phyloP scores from a whole-genome alignment of 169 alveolate genomes.

The Eimeria zaria region DNA sequence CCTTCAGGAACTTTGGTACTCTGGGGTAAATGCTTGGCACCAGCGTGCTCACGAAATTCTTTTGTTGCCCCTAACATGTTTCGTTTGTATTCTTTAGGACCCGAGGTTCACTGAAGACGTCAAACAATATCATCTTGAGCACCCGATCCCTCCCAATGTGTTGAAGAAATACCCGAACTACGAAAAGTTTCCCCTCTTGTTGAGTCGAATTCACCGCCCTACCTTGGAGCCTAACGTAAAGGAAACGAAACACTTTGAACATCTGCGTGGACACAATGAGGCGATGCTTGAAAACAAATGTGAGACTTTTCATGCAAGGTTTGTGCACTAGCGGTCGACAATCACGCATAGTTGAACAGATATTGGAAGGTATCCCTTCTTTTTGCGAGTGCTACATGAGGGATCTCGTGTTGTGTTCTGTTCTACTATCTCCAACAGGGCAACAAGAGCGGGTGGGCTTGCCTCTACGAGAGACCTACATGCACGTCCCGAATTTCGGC shows the following conservation, averaged over 20 bases:
- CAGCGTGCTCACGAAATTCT: neutral
- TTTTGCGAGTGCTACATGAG: neutral
- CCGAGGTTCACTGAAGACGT: slow-evolving; percentile 20
- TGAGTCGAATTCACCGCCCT: slow-evolving; percentile 28
- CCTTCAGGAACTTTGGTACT: neutral
- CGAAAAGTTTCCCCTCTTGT: slow-evolving; percentile 32
- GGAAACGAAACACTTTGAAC: slow-evolving; percentile 6
- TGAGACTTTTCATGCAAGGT: neutral
- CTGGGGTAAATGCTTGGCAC: neutral
- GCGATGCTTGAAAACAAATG: slow-evolving; percentile 49
- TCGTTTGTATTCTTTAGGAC: slow-evolving; percentile 14
- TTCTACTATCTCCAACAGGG: slow-evolving; percentile 10
- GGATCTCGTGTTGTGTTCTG: too few species aligned
- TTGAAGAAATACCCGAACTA: slow-evolving; percentile 35
- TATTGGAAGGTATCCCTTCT: neutral
- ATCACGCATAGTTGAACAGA: neutral
- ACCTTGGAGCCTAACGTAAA: slow-evolving; percentile 15
- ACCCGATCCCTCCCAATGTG: slow-evolving; percentile 9
- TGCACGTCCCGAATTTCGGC: slow-evolving; percentile 82
- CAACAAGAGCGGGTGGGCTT: neutral
- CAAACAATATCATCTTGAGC: slow-evolving; percentile 28
- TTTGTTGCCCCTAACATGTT: neutral
- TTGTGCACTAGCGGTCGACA: neutral
- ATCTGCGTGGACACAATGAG: slow-evolving; percentile 63
- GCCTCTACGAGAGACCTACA: slow-evolving; percentile 35